phyloP scores from a whole-genome alignment of 2,329 filamentous ascomycete species.

The Fonsecaea monophora region DNA sequence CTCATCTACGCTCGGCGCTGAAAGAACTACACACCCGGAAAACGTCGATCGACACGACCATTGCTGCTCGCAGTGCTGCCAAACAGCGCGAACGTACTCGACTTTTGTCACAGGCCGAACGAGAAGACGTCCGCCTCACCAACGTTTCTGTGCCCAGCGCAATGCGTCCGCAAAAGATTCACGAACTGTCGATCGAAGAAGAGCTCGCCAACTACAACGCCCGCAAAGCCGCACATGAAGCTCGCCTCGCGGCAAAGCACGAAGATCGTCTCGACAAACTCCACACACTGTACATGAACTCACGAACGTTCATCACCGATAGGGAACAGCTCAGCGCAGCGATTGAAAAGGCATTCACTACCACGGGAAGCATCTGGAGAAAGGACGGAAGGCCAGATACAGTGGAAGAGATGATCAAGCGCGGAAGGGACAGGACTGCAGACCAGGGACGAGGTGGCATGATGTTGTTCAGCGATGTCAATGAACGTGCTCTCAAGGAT shows the following conservation, averaged over 20 bases:
- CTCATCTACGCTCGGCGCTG: slow-evolving; percentile 75
- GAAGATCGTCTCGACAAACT: slow-evolving; percentile 72
- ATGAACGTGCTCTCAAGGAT: slow-evolving; percentile 45
- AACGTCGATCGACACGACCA: slow-evolving; percentile 49
- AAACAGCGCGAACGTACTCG: slow-evolving; percentile 60
- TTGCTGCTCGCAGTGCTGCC: slow-evolving; percentile 51
- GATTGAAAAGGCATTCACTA: slow-evolving; percentile 78
- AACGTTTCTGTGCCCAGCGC: slow-evolving; percentile 67
- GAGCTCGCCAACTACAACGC: slow-evolving; percentile 50
- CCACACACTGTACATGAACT: slow-evolving; percentile 88
- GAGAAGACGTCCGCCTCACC: slow-evolving; percentile 78
- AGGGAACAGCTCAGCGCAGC: slow-evolving; percentile 76
- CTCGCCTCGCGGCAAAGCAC: slow-evolving; percentile 59
- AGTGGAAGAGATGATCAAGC: slow-evolving; percentile 53
- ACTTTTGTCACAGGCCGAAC: slow-evolving; percentile 68
- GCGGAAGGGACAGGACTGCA: slow-evolving; percentile 26
- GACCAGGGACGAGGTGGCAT: slow-evolving; percentile 30
- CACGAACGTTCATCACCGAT: slow-evolving; percentile 82
- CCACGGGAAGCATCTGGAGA: slow-evolving; percentile 61
- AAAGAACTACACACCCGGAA: slow-evolving; percentile 73
- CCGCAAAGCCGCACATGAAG: slow-evolving; percentile 47
- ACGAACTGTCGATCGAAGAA: slow-evolving; percentile 29
- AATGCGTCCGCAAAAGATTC: slow-evolving; percentile 54
- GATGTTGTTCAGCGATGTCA: slow-evolving; percentile 39
- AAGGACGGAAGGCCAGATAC: slow-evolving; percentile 54